Evolutionary conservation across 2,329 filamentous ascomycete species (phyloP).

Genomic region (Dichotomopilus funicola): DNA sequence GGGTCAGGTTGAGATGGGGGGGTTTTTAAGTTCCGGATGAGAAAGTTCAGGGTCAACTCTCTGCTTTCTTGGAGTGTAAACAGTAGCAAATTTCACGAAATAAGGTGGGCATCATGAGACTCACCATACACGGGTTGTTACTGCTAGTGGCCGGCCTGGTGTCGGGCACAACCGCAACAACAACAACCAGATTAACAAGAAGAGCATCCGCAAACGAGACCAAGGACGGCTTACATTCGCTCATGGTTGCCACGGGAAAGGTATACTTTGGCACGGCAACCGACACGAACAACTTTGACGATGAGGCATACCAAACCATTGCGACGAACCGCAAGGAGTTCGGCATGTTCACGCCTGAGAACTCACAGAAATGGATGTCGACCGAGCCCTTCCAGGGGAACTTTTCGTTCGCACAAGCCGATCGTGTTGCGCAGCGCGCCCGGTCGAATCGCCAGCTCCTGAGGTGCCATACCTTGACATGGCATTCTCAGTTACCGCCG

Average conservation of each 20-base stretch:
- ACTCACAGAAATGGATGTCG: constrained; percentile 49
- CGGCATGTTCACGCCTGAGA: constrained; percentile 51
- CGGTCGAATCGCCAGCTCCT: constrained; percentile 34
- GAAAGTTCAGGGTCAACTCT: no score
- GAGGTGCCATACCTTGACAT: constrained; percentile 48
- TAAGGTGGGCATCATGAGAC: no score
- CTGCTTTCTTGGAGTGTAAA: no score
- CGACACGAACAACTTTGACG: constrained; percentile 43
- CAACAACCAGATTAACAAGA: constrained; percentile 1
- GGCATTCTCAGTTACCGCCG: constrained; percentile 42
- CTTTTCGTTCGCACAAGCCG: constrained; percentile 48
- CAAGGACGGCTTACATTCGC: constrained; percentile 33
- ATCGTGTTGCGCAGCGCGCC: constrained; percentile 34
- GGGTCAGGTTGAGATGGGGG: no score
- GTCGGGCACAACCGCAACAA: constrained; percentile 7
- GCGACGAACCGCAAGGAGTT: constrained; percentile 47
- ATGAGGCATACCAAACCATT: constrained; percentile 43
- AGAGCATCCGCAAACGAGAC: not conserved
- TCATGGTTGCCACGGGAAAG: constrained; percentile 42
- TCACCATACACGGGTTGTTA: not conserved
- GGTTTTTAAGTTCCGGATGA: no score
- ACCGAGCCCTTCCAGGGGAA: constrained; percentile 45
- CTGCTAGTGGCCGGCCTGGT: constrained; percentile 10
- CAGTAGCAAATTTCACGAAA: no score
- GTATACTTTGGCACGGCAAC: constrained; percentile 54